A percentile compares a stretch with the other conserved stretches of the same genome.
These are phyloP conservation scores for Hypoxylon fragiforme DNA, from an alignment of 495 filamentous ascomycete species.

Conservation along the genomic window DNA sequence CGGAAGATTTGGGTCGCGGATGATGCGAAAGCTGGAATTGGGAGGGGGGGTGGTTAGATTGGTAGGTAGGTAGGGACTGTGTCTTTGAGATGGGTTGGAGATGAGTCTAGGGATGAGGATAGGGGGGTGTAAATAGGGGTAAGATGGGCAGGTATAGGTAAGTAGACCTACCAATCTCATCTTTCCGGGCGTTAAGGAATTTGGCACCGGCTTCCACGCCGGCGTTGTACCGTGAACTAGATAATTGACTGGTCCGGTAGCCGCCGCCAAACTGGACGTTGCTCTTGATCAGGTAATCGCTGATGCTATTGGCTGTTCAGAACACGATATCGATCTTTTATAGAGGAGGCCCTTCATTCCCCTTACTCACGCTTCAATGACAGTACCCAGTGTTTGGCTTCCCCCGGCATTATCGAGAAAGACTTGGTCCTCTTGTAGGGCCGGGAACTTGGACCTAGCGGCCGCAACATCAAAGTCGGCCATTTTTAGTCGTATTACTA, in stretches of 20 bases:
- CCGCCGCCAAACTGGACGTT: slow-evolving; percentile 75
- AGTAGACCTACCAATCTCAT: slow-evolving; percentile 58
- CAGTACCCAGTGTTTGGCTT: slow-evolving; percentile 65
- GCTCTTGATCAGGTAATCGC: slow-evolving; percentile 63
- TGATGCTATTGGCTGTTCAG: slow-evolving; percentile 52
- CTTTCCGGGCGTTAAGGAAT: slow-evolving; percentile 66
- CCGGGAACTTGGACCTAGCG: slow-evolving; percentile 66
- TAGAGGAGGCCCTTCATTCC: neutral
- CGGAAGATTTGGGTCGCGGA: slow-evolving; percentile 75
- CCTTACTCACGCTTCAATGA: slow-evolving; percentile 63
- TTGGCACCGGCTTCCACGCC: slow-evolving; percentile 64
- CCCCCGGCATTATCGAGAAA: slow-evolving; percentile 78
- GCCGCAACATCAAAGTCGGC: slow-evolving; percentile 51
- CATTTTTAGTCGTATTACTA: slow-evolving; percentile 9
- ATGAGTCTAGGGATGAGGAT: too few relatives aligned
- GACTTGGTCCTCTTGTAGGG: slow-evolving; percentile 64
- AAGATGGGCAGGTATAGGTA: too few relatives aligned
- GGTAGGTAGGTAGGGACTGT: too few relatives aligned
- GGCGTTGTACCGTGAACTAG: slow-evolving; percentile 56
- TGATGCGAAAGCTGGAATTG: slow-evolving; percentile 64
- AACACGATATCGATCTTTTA: neutral
- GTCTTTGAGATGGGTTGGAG: too few relatives aligned
- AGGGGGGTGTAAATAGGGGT: too few relatives aligned
- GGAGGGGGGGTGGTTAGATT: neutral
- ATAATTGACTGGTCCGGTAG: slow-evolving; percentile 58